Conservation (phyloP, 1,139 yeast genomes). For the Yamadazyma dendronema region DNA sequence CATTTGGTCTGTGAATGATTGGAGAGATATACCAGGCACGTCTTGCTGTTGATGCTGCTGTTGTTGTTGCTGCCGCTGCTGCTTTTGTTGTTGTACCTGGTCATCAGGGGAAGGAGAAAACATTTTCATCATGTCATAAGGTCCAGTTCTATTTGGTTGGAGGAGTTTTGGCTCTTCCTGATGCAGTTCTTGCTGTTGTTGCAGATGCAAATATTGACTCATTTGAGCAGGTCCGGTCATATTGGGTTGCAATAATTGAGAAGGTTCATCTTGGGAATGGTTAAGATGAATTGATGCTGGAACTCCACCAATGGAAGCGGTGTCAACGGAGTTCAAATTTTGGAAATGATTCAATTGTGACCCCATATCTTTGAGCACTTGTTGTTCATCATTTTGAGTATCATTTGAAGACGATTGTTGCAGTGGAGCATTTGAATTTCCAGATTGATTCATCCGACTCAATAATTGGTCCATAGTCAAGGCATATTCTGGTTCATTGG, state of each 20-base stretch:
- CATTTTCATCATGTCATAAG: slow-evolving; percentile 18
- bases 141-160: slow-evolving; percentile 34
- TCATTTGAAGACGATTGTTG: slow-evolving; percentile 18
- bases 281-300: slow-evolving; percentile 48
- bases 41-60: slow-evolving; percentile 1
- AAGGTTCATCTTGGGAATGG: slow-evolving; percentile 38
- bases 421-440: not conserved
- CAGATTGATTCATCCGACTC: slow-evolving; percentile 34
- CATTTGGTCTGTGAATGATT: slow-evolving; percentile 46
- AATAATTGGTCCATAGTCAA: slow-evolving; percentile 75
- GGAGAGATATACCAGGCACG: slow-evolving; percentile 33
- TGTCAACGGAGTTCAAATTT: slow-evolving; percentile 60
- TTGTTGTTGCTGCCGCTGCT: slow-evolving; percentile 2
- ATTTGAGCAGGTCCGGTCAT: slow-evolving; percentile 59
- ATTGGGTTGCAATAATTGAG: slow-evolving; percentile 45
- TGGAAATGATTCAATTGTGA: slow-evolving; percentile 66
- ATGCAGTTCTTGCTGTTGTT: slow-evolving; percentile 4
- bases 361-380: slow-evolving; percentile 64
- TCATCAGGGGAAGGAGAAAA: slow-evolving; percentile 12
- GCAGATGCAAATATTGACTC: slow-evolving; percentile 21
- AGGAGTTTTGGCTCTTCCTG: slow-evolving; percentile 10
- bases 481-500: slow-evolving; percentile 49
- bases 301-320: slow-evolving; percentile 58
- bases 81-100: slow-evolving; percentile 2
- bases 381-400: slow-evolving; percentile 53